Conservation (phyloP, 2,329 filamentous ascomycete species). For the Tolypocladium nubicola region DNA sequence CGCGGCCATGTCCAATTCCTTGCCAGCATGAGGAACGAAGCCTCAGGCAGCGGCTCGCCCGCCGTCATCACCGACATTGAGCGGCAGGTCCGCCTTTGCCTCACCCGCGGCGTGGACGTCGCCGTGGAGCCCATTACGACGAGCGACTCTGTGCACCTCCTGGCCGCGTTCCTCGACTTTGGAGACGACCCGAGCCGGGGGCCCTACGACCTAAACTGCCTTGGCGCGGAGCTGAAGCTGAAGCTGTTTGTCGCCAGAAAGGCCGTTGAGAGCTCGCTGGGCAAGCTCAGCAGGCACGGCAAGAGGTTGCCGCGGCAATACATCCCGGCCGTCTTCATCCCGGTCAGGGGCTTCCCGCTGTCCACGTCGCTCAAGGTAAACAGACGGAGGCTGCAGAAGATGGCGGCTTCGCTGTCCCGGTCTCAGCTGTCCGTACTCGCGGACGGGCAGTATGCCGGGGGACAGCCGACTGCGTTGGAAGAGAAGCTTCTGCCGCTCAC, state of each 20-base stretch:
- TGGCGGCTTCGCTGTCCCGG: conserved; percentile 29
- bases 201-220: conserved; percentile 24
- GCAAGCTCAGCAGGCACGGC: conserved; percentile 12
- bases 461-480: conserved; percentile 21
- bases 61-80: conserved; percentile 36
- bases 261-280: conserved; percentile 30
- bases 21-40: conserved; percentile 29
- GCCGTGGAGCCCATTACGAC: conserved; percentile 37
- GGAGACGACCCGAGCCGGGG: conserved; percentile 27
- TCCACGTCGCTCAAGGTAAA: conserved; percentile 41
- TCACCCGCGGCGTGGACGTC: conserved; percentile 36
- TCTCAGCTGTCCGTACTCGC: conserved; percentile 30
- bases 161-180: conserved; percentile 40
- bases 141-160: conserved; percentile 27
- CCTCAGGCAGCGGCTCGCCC: conserved; percentile 25
- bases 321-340: conserved; percentile 38
- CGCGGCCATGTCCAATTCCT: conserved; percentile 38
- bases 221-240: conserved; percentile 30
- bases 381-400: conserved; percentile 33
- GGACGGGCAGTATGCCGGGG: conserved; percentile 18
- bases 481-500: conserved; percentile 37
- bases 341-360: conserved; percentile 35
- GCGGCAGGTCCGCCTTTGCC: conserved; percentile 32
- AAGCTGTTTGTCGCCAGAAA: conserved; percentile 31
- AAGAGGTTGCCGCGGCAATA: conserved; percentile 25